phyloP scores from a whole-genome alignment of 148 eudicot genomes.

The Rhododendron griersonianum region DNA sequence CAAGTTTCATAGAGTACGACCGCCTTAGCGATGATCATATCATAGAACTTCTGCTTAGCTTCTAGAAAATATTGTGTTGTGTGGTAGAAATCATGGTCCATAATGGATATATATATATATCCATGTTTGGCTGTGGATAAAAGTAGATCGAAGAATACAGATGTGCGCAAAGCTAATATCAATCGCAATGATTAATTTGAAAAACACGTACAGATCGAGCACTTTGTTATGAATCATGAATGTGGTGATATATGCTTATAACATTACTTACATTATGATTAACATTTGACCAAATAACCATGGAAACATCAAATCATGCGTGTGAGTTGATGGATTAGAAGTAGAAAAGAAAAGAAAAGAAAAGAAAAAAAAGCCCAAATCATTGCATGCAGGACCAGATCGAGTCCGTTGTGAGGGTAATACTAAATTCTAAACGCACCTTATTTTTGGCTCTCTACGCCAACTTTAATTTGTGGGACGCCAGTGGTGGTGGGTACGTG shows the following conservation, averaged over 20 bases:
- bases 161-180: background rate
- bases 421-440: background rate
- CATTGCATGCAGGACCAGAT: background rate
- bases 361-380: background rate
- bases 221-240: background rate
- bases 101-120: background rate
- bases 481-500: background rate
- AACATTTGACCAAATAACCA: background rate
- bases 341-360: background rate
- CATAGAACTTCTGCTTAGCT: background rate
- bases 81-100: background rate
- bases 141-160: background rate
- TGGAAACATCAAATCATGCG: slow-evolving; percentile 8
- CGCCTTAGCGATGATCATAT: background rate
- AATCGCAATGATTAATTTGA: background rate
- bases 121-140: background rate
- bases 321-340: slow-evolving; percentile 3
- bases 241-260: background rate
- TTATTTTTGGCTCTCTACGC: background rate
- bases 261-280: background rate
- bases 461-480: background rate
- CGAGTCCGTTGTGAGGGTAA: background rate
- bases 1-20: background rate
- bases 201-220: background rate
- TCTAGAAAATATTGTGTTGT: background rate